Conservation (phyloP, 139 green algal genomes). For the Closterium sp. region DNA sequence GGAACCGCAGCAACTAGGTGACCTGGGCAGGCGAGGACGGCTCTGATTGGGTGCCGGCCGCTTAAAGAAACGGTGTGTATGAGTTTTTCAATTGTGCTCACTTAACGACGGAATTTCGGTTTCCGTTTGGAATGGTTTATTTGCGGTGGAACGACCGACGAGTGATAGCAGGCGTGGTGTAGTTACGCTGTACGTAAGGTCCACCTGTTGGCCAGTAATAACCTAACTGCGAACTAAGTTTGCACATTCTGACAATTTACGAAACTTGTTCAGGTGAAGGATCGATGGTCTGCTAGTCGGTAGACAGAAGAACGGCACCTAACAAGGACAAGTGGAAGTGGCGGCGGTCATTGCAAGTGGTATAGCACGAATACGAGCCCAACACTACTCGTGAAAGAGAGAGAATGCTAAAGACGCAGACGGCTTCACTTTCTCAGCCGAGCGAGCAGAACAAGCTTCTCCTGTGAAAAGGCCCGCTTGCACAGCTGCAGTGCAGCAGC, state of each 20-base stretch:
- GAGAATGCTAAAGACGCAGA: too few species aligned
- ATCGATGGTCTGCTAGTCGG: neutral
- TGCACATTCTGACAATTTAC: neutral
- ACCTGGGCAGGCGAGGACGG: neutral
- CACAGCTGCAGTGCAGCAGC: too few species aligned
- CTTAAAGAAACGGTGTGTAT: neutral
- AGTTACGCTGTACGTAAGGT: neutral
- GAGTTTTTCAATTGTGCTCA: neutral
- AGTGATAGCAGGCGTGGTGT: neutral
- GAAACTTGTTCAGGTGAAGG: neutral
- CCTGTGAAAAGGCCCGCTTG: too few species aligned
- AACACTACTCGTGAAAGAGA: too few species aligned
- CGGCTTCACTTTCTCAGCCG: too few species aligned
- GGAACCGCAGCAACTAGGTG: neutral
- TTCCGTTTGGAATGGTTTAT: neutral
- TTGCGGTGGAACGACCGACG: neutral
- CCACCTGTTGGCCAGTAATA: neutral
- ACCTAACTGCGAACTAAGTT: neutral
- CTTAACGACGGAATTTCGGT: neutral
- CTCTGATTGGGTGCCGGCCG: neutral
- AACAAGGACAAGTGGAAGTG: neutral
- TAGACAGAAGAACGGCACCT: neutral
- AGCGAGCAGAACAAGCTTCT: too few species aligned
- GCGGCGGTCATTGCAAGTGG: too few species aligned
- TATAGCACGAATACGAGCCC: too few species aligned